Evolutionary conservation across 1,139 yeast genomes (phyloP).

Genomic region (Scheffersomyces titani): DNA sequence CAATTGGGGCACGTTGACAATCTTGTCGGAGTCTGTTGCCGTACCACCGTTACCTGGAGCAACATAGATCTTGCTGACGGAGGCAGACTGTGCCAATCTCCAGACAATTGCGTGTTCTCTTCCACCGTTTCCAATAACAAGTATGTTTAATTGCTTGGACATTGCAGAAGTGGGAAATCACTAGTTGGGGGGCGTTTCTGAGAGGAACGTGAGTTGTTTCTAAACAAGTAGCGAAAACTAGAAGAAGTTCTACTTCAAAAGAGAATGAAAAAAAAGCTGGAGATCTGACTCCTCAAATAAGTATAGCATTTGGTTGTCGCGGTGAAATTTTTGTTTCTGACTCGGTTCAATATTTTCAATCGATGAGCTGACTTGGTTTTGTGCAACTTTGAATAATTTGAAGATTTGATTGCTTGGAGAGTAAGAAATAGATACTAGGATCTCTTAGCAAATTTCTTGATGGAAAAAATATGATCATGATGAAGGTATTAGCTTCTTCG

Average conservation of each 20-base stretch:
- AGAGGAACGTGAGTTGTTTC: neutral
- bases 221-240: neutral
- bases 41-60: conserved; percentile 99
- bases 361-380: neutral
- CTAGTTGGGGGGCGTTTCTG: conserved; percentile 1
- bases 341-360: conserved; percentile 7
- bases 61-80: conserved; percentile 74
- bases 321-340: conserved; percentile 10
- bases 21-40: conserved; percentile 50
- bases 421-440: neutral
- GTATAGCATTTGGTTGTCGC: conserved; percentile 3
- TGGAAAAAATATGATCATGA: too few species aligned
- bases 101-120: conserved; percentile 98
- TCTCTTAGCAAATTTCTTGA: too few species aligned
- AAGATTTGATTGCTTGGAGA: too few species aligned
- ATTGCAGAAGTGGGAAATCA: conserved; percentile 4
- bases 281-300: neutral
- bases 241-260: neutral
- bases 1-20: conserved; percentile 69
- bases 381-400: neutral
- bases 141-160: conserved; percentile 51
- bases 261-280: neutral
- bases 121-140: conserved; percentile 96
- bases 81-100: conserved; percentile 79
- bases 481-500: too few species aligned